Base-by-base conservation (phyloP, 31 red algal species). In the Bonnemaisonia californica region DNA sequence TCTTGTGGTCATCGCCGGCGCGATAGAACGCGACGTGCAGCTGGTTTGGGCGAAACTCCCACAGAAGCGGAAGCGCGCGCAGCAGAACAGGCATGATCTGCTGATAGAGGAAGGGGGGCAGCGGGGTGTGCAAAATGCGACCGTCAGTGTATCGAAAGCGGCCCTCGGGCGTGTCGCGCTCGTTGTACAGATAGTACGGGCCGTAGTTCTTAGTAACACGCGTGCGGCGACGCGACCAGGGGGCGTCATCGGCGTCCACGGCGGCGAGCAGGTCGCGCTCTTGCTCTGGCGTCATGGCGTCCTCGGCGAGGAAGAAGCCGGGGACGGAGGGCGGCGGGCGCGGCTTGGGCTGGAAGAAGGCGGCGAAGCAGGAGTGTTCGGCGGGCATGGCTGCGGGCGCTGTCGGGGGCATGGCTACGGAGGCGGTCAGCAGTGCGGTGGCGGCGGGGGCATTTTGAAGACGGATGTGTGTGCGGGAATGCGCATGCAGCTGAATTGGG, bases 191-290 rank as follows among this genome's bases (percentile, higher is more conserved):
- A 60, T 82, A 90, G 67, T 89, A 81, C 28, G 85, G 85, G 27
- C 85, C 85, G 35, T 89, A 89, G 55, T 89, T 89, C 37, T 89
- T 89, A 2, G 85, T 80, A 29, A 80, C 65, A 28, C 85, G 75
- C 32, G 85, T 80, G 12, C 75, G 68, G 11, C 85, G 85, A 28
- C 77, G 67, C 5, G 69, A 71, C 85, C 85, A 89, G 35, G 76
- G 63, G 18, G 75, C 76, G 5, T 74, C 35, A 34, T 57, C 73
- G 18, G 38, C 55, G 54, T 89, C 85, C 9, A 89, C 76, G 7
- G 74, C 85, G 29, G 62, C 41, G 13, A 89, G 75, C 1, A 89
- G 66, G 12, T 54, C 63, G n/a, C 34, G 54, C 27, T 89, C 85
- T 31, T 79, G 69, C 23, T 51, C 74, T 2, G 41, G 28, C 5